Base-by-base conservation (phyloP, 306 rosid species). In the Cucumis melo region DNA sequence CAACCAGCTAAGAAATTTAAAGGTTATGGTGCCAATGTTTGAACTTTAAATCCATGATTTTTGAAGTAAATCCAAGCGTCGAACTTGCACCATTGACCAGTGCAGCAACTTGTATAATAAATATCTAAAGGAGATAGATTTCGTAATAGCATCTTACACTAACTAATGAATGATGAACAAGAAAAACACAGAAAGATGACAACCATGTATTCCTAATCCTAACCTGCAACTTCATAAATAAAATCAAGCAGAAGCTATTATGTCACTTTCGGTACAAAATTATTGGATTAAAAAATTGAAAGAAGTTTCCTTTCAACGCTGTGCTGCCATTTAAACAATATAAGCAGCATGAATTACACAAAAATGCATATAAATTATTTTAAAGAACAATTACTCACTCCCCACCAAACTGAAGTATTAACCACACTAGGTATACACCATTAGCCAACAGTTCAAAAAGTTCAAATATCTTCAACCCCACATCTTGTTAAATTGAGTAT, bases 351-450 rank as follows among this genome's bases (percentile, higher is more conserved):
- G 11, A 46, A 16, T 70, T n/a, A n/a, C n/a, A n/a, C n/a, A n/a
- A n/a, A n/a, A n/a, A n/a, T n/a, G n/a, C n/a, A n/a, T n/a, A n/a
- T n/a, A 3, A 10, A 46, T 46, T 46, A 46, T 16, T 51, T 14
- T 14, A 0, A 15, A 15, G 0, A 50, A 48, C 78, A 36, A 67
- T 46, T 60, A 83, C 86, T 83, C 84, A 93, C 98, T 86, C 87
- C 88, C 97, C 98, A 93, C 98, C 98, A 93, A 78, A 75, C 83
- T 65, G 87, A 46, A 84, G 80, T n/a, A n/a, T n/a, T n/a, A 86
- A 76, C 94, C 97, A 55, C 89, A 81, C 0, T 51, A 51, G 56
- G 56, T 2, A 51, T 51, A 51, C n/a, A 51, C 56, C 20, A 51
- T 51, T 16, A 51, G n/a, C 56, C 56, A 51, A 51, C 8, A 51